Base-by-base conservation (phyloP, 495 filamentous ascomycete genomes). In the Hypoxylon rickii region DNA sequence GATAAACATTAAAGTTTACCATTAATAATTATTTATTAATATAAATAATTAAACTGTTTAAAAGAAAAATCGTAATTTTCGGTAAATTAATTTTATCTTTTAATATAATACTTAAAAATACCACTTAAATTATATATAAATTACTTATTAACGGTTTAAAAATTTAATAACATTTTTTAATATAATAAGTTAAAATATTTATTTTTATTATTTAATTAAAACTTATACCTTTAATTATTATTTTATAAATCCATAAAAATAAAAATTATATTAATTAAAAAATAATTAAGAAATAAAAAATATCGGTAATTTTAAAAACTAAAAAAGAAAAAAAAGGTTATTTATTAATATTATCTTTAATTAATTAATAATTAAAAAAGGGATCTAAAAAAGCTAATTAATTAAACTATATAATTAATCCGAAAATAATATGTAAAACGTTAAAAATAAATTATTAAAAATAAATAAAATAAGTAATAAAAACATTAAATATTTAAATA, bases 71-170 rank as follows among this genome's bases (percentile, higher is more conserved):
- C 24, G 4, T 29, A 29, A 29, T 4, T 29, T 29, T 29, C 24
- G 10, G 4, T 29, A 29, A 29, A 29, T 4, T 29, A 29, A 10
- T 29, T 29, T 29, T 10, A 4, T 29, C 24, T 29, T 10, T 42
- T 42, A 20, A 22, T 42, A 42, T 42, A 42, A 40, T 7, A 17
- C 19, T 40, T 40, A 40, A 13, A 17, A 18, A 18, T 40, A 40
- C 16, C 12, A 5, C 6, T 40, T 17, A 19, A 19, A 19, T 5
- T 29, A 29, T 29, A 29, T 4, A 29, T 29, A 29, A 29, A 29
- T 10, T 10, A 5, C 16, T 40, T 40, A 40, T 3, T 13, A 40
- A 13, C 16, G 16, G 7, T 40, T 40, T 40, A 40, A 40, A 19
- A 12, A 19, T 40, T 40, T 40, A 17, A 40, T 40, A 40, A 17